Base-by-base conservation (phyloP, 1,284 basidiomycete genomes). In the Erythrobasidium hasegawianum region DNA sequence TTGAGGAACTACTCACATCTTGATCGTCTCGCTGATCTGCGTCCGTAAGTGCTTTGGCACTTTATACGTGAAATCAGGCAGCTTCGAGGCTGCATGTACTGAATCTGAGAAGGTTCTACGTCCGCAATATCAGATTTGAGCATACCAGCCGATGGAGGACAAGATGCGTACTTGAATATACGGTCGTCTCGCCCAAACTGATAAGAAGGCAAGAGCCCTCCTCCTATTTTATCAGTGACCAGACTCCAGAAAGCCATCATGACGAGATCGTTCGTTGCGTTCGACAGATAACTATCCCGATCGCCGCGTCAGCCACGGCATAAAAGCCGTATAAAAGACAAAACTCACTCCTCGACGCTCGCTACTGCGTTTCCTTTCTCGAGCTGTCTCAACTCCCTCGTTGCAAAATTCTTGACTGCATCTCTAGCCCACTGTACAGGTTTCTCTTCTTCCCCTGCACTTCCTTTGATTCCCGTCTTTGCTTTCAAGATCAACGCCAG, bases 181-280 rank as follows among this genome's bases (percentile, higher is more conserved):
- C 62, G 55, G 22, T 65, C 62, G 41, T 68, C 67, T 22, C 67
- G 43, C 24, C 61, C 61, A 54, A 68, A 68, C 29, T 68, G 67
- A 59, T 70, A 74, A 10, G 69, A 49, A 38, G 72, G 72, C 13
- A 74, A 47, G 11, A 57, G 11, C n/a, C 67, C 65, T 16, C 43
- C 66, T 1, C 49, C 54, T 5, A 72, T 13, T 18, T 67, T 67
- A 39, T 73, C 72, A 49, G 50, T 62, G 3, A 70, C 71, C 27
- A 71, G 26, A 29, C 50, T 55, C 73, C 72, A 72, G 18, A 73
- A 16, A 0, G 68, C 73, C 33, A 74, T 57, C 18, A 73, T 38
- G 10, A 72, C 68, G 20, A 74, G 49, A 40, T 74, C 73, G 18
- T 67, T 67, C 7, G 59, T 56, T 4, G 69, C 72, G 45, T 74